phyloP scores from a whole-genome alignment of 495 filamentous ascomycete species.

The Penicillium cinerascens region DNA sequence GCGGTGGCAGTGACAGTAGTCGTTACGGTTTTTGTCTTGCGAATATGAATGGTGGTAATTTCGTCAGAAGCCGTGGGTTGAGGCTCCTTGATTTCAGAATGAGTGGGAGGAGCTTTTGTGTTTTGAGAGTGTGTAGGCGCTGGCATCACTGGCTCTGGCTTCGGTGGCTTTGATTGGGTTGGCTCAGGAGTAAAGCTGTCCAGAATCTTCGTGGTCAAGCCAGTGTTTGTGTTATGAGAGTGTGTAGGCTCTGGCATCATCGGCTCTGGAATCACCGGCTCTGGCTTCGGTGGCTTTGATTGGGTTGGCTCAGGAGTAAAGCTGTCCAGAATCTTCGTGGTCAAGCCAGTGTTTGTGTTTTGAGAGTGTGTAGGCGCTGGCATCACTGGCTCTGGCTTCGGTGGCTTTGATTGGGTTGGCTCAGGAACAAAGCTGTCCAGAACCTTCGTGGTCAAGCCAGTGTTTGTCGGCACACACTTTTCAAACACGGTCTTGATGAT shows the following conservation, averaged over 20 bases:
- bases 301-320: background rate
- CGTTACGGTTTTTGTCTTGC: constrained; percentile 13
- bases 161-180: background rate
- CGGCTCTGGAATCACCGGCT: background rate
- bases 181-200: background rate
- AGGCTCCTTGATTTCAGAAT: background rate
- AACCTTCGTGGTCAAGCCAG: constrained; percentile 12
- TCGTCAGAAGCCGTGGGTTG: background rate
- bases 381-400: background rate
- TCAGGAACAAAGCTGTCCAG: background rate
- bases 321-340: constrained; percentile 8
- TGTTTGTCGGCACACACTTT: constrained; percentile 15
- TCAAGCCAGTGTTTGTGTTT: constrained; percentile 10
- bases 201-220: constrained; percentile 12
- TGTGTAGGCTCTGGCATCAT: background rate
- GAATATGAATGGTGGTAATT: constrained; percentile 12
- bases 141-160: background rate
- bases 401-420: background rate
- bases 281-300: background rate
- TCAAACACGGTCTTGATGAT: constrained; percentile 26
- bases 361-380: background rate
- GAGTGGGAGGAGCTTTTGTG: background rate
- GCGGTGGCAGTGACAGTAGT: background rate
- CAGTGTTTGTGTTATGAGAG: constrained; percentile 5
- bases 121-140: background rate